Evolutionary conservation across 306 rosid genomes (phyloP), one percentile per base, ranked within the genome.

Genomic region (Acacia crassicarpa): DNA sequence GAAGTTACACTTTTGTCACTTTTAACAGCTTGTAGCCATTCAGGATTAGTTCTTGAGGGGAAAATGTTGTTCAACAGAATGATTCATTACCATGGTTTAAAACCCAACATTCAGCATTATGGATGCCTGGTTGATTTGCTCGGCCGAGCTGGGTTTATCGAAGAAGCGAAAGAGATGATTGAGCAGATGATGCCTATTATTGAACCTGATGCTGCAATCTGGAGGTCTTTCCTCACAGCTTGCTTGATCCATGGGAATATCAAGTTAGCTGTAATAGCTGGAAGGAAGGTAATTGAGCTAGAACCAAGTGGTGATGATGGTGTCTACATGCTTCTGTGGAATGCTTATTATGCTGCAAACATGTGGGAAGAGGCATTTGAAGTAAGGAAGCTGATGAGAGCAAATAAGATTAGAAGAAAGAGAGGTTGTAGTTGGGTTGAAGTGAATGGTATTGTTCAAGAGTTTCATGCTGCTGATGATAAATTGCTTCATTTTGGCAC

Each of bases 341-440:
- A 67, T 82, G 48, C 58, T 43, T 82, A 43, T 56, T 67, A 22
- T 56, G 76, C 74, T 27, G 76, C 80, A 25, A 76, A 75, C 46
- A 82, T 76, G 85, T 77, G 85, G 85, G 77, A 77, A 33, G 82
- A 82, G 48, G 82, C 78, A 33, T 77, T 63, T 13, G 67, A 77
- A 44, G n/a, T 82, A 70, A 82, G 82, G 74, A 77, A 59, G 76
- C 30, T 20, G 49, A 72, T 83, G 75, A 72, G 53, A 68, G 43
- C n/a, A 62, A 33, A 48, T 33, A 78, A 74, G 68, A 41, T 72
- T 63, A 72, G 54, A 48, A 83, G 75, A 77, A 77, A 53, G 81
- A 74, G 56, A 16, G 74, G 82, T 23, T 77, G 78, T 48, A 82
- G 82, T 59, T 23, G 51, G 82, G 67, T 83, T 78, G 70, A 49